These are phyloP conservation scores for Zasmidium citrigriseum DNA, from an alignment of 2,329 filamentous ascomycete species.

Conservation along the genomic window DNA sequence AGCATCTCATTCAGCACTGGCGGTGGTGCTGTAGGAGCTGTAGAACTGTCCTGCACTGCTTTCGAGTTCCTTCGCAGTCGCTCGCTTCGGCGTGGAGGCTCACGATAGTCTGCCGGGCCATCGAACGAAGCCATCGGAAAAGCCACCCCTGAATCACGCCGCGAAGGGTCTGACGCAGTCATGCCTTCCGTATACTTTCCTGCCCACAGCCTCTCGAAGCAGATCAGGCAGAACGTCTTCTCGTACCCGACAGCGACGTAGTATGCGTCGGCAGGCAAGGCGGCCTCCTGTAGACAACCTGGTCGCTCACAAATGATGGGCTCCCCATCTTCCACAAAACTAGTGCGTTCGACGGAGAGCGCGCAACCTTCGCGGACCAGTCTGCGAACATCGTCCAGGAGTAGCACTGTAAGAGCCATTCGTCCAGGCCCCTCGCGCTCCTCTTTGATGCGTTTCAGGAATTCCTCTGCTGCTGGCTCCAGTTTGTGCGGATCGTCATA, in stretches of 20 bases:
- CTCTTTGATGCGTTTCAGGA: slow-evolving; percentile 1
- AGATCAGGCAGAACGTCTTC: slow-evolving; percentile 17
- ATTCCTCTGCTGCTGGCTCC: not conserved
- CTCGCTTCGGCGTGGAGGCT: not conserved
- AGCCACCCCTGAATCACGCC: slow-evolving; percentile 2
- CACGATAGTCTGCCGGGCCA: not conserved
- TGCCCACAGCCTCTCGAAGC: slow-evolving; percentile 23
- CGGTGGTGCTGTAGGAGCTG: not conserved
- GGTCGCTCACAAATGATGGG: slow-evolving; percentile 5
- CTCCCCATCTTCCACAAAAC: slow-evolving; percentile 8
- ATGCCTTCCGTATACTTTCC: slow-evolving; percentile 11
- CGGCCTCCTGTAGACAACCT: not conserved
- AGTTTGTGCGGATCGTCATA: slow-evolving; percentile 8
- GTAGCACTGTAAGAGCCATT: not conserved
- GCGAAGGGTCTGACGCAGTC: not conserved
- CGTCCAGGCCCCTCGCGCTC: slow-evolving; percentile 4
- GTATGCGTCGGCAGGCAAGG: not conserved
- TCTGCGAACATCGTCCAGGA: not conserved
- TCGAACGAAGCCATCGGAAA: not conserved
- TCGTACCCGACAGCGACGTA: slow-evolving; percentile 5
- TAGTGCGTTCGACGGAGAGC: slow-evolving; percentile 7
- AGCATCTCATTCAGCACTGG: slow-evolving; percentile 2
- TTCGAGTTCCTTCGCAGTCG: not conserved
- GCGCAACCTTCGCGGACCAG: not conserved
- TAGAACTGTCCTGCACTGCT: not conserved